phyloP scores from a whole-genome alignment of 129 eudicot species.

The Tanacetum coccineum region DNA sequence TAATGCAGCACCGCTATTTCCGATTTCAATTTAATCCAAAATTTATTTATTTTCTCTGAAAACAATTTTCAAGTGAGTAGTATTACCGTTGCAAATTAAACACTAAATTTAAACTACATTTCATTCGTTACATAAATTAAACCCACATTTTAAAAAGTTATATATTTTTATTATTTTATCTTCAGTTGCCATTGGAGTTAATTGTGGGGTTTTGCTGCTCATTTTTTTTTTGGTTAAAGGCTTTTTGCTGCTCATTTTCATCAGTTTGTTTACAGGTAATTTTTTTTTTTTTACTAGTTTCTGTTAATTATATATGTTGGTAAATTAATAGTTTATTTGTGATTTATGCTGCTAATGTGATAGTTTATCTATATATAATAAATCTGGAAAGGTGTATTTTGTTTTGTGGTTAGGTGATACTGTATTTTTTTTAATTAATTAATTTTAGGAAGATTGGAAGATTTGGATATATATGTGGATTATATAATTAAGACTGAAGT shows the following conservation, averaged over 20 bases:
- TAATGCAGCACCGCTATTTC: slow-evolving; percentile 35
- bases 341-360: not conserved
- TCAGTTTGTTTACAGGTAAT: slow-evolving; percentile 21
- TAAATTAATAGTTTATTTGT: too few relatives aligned
- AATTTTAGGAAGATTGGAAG: slow-evolving; percentile 20
- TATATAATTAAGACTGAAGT: slow-evolving; percentile 11
- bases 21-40: slow-evolving; percentile 12
- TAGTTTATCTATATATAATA: not conserved
- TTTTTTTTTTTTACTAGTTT: not conserved
- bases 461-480: slow-evolving; percentile 11
- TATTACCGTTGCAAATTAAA: slow-evolving; percentile 23
- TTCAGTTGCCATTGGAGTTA: slow-evolving; percentile 20
- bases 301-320: not conserved
- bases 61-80: slow-evolving; percentile 18
- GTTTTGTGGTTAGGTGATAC: slow-evolving; percentile 19
- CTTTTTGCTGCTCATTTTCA: slow-evolving; percentile 8
- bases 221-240: too few relatives aligned
- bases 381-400: slow-evolving; percentile 19
- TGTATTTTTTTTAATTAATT: slow-evolving; percentile 9
- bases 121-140: not conserved
- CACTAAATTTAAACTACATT: not conserved
- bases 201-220: slow-evolving; percentile 8
- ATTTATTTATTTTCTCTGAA: not conserved
- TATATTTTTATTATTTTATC: not conserved
- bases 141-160: slow-evolving; percentile 1